Evolutionary conservation across 495 filamentous ascomycete genomes (phyloP).

Genomic region (Recurvomyces mirabilis): DNA sequence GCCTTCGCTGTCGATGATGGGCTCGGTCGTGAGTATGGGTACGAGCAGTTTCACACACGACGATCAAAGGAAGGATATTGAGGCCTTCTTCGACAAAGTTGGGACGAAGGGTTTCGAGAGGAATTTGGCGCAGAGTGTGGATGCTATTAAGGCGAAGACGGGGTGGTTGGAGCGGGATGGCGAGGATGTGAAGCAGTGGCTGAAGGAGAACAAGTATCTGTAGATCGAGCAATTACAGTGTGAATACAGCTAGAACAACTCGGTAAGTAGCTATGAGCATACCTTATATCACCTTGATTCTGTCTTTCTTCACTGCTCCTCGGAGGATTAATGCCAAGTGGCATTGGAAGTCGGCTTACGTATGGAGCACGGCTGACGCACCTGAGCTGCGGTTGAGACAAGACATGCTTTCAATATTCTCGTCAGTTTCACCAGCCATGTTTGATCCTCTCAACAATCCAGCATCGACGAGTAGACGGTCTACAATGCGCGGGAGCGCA

Average conservation of each 20-base stretch:
- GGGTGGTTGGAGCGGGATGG: slow-evolving; percentile 52
- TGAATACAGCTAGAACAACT: background rate
- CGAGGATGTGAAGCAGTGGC: slow-evolving; percentile 49
- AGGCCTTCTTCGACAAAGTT: slow-evolving; percentile 68
- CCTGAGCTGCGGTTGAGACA: too few species aligned
- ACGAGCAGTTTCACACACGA: slow-evolving; percentile 69
- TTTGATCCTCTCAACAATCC: background rate
- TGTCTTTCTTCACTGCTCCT: too few species aligned
- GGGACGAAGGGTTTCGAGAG: slow-evolving; percentile 64
- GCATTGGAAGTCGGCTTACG: too few species aligned
- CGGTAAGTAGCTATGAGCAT: too few species aligned
- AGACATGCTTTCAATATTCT: background rate
- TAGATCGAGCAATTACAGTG: too few species aligned
- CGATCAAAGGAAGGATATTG: slow-evolving; percentile 61
- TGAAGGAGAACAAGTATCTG: slow-evolving; percentile 47
- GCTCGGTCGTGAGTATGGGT: slow-evolving; percentile 70
- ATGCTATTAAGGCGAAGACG: slow-evolving; percentile 49
- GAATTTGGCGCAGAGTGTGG: slow-evolving; percentile 49
- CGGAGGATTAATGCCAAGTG: too few species aligned
- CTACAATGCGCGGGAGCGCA: slow-evolving; percentile 5
- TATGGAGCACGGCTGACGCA: too few species aligned
- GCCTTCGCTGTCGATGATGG: slow-evolving; percentile 72
- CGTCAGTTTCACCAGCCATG: background rate
- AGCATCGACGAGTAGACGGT: slow-evolving; percentile 1
- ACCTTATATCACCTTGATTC: too few species aligned